Evolutionary conservation across 495 filamentous ascomycete genomes (phyloP).

Genomic region (Margaritispora aquatica): DNA sequence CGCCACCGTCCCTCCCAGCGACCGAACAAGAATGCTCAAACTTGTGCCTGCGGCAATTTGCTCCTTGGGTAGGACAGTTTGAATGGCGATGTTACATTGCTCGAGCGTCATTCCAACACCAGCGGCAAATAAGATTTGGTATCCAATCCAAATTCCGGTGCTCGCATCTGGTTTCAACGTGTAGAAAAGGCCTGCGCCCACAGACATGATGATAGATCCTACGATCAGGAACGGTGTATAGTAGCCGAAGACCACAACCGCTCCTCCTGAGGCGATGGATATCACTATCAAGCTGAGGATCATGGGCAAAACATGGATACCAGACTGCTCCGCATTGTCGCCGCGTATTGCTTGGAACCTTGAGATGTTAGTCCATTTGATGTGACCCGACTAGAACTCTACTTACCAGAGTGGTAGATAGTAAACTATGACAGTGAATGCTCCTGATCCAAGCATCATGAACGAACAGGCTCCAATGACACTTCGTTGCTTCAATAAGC

Average conservation of each 20-base stretch:
- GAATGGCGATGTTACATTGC: slow-evolving; percentile 52
- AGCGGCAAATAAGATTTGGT: slow-evolving; percentile 58
- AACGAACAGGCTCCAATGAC: slow-evolving; percentile 40
- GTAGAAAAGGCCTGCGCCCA: slow-evolving; percentile 60
- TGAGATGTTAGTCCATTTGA: too few relatives aligned
- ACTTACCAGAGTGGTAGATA: slow-evolving; percentile 48
- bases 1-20: slow-evolving; percentile 56
- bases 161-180: slow-evolving; percentile 46
- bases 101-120: slow-evolving; percentile 66
- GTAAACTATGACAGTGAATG: slow-evolving; percentile 63
- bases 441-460: slow-evolving; percentile 49
- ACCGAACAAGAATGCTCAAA: slow-evolving; percentile 53
- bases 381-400: too few relatives aligned
- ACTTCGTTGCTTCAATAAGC: slow-evolving; percentile 65
- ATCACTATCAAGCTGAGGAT: slow-evolving; percentile 33
- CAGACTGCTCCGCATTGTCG: slow-evolving; percentile 59
- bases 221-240: slow-evolving; percentile 23
- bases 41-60: slow-evolving; percentile 53
- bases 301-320: slow-evolving; percentile 57
- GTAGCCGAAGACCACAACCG: too few relatives aligned
- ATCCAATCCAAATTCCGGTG: slow-evolving; percentile 57
- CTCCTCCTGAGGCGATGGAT: too few relatives aligned
- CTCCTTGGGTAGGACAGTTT: slow-evolving; percentile 42
- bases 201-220: slow-evolving; percentile 21
- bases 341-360: slow-evolving; percentile 54